Percentiles rank a stretch among this genome's conserved stretches.
These are phyloP conservation scores for Brettanomyces sp. DNA, from an alignment of 805 yeast genomes.

Conservation along the genomic window DNA sequence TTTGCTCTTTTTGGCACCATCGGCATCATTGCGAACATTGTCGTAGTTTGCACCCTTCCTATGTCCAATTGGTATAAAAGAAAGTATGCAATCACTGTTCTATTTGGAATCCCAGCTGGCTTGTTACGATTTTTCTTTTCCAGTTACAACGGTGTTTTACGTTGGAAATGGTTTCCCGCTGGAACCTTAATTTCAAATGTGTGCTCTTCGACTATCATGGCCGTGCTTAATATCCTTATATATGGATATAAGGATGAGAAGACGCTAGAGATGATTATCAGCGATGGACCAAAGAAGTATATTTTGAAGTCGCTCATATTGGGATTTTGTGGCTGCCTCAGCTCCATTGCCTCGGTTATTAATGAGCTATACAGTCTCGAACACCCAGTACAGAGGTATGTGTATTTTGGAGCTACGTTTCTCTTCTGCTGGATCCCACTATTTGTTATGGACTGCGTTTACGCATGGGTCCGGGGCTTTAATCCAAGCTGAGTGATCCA, in stretches of 20 bases:
- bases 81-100: constrained; percentile 56
- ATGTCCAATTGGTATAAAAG: constrained; percentile 39
- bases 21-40: constrained; percentile 29
- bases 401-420: constrained; percentile 44
- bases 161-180: constrained; percentile 37
- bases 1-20: constrained; percentile 16
- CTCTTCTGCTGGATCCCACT: constrained; percentile 36
- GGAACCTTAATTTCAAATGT: constrained; percentile 38
- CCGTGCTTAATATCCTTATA: constrained; percentile 11
- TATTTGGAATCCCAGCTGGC: constrained; percentile 70
- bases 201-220: constrained; percentile 13
- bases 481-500: not conserved
- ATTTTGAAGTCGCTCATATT: constrained; percentile 17
- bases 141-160: constrained; percentile 31
- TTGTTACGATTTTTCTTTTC: constrained; percentile 47
- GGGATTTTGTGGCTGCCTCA: constrained; percentile 22
- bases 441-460: constrained; percentile 60
- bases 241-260: constrained; percentile 9
- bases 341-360: constrained; percentile 65
- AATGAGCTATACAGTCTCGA: constrained; percentile 42
- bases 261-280: constrained; percentile 4
- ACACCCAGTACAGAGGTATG: constrained; percentile 26
- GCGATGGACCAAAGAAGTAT: constrained; percentile 8
- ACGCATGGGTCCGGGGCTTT: constrained; percentile 56
- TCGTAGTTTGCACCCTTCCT: constrained; percentile 30